phyloP scores from a whole-genome alignment of 768 basidiomycete species.

The Kwoniella dendrophila region DNA sequence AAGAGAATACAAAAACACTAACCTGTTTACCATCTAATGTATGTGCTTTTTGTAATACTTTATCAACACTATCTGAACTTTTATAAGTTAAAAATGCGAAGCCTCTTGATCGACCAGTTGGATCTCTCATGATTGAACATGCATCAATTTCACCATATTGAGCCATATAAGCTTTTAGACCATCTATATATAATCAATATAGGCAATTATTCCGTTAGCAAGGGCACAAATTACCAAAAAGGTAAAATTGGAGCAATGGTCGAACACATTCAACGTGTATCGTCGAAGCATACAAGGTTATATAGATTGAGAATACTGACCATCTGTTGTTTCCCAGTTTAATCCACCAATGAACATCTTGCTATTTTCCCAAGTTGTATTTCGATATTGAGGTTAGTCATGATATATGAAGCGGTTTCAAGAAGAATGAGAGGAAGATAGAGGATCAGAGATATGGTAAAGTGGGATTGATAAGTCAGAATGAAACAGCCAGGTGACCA shows the following conservation, averaged over 20 bases:
- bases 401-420: not conserved
- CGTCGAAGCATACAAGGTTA: too few relatives aligned
- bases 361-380: slow-evolving; percentile 58
- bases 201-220: not conserved
- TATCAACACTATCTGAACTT: slow-evolving; percentile 86
- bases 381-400: not conserved
- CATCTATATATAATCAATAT: slow-evolving; percentile 45
- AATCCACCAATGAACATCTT: slow-evolving; percentile 99
- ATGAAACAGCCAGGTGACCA: too few relatives aligned
- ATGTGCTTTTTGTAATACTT: slow-evolving; percentile 93
- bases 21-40: slow-evolving; percentile 96
- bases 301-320: too few relatives aligned
- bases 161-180: slow-evolving; percentile 73
- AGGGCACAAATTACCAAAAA: too few relatives aligned
- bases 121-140: slow-evolving; percentile 98
- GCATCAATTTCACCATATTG: slow-evolving; percentile 97
- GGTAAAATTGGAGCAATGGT: too few relatives aligned
- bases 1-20: slow-evolving; percentile 55
- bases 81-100: slow-evolving; percentile 98
- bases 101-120: slow-evolving; percentile 88
- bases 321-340: slow-evolving; percentile 99
- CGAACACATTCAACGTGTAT: too few relatives aligned
- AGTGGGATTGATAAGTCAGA: not conserved
- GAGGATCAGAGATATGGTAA: not conserved
- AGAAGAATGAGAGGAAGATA: not conserved